These are phyloP conservation scores for Ustilago tritici DNA, from an alignment of 1,284 basidiomycete species.

Conservation along the genomic window DNA sequence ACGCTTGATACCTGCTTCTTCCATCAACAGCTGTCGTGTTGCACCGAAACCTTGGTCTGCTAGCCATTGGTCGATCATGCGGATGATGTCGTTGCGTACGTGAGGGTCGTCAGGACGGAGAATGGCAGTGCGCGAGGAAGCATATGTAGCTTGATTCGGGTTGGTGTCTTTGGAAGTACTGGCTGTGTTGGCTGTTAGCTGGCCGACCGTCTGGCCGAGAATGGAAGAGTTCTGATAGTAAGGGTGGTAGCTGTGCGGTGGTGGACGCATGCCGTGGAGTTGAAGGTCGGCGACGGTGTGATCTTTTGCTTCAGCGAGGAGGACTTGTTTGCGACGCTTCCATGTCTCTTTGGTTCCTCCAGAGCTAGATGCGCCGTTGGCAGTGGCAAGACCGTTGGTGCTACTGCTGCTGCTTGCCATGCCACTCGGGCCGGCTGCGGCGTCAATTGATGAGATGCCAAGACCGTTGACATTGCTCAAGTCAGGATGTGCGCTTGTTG, in stretches of 20 bases:
- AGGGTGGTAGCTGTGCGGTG: conserved; percentile 42
- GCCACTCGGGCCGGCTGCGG: conserved; percentile 6
- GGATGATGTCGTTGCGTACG: conserved; percentile 63
- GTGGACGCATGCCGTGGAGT: conserved; percentile 53
- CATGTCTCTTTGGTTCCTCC: conserved; percentile 56
- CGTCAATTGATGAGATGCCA: conserved; percentile 26
- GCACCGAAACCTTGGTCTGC: conserved; percentile 69
- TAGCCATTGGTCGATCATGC: conserved; percentile 71
- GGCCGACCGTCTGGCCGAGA: conserved; percentile 35
- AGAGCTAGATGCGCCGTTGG: conserved; percentile 8
- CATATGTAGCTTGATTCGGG: conserved; percentile 42
- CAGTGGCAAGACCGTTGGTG: conserved; percentile 1
- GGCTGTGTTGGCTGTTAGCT: conserved; percentile 33
- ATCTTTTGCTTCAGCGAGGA: conserved; percentile 56
- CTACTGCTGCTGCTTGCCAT: neutral
- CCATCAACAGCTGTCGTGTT: conserved; percentile 70
- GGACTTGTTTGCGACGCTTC: conserved; percentile 57
- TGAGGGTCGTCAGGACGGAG: conserved; percentile 56
- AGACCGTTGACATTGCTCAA: conserved; percentile 31
- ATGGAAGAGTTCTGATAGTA: conserved; percentile 49
- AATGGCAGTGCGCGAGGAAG: conserved; percentile 58
- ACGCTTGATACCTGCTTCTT: conserved; percentile 68
- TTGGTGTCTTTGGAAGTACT: conserved; percentile 21
- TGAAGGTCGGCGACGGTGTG: conserved; percentile 61
- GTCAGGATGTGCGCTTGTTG: conserved; percentile 31